Conservation (phyloP, 2,329 filamentous ascomycete genomes). For the Aschersonia sp. region DNA sequence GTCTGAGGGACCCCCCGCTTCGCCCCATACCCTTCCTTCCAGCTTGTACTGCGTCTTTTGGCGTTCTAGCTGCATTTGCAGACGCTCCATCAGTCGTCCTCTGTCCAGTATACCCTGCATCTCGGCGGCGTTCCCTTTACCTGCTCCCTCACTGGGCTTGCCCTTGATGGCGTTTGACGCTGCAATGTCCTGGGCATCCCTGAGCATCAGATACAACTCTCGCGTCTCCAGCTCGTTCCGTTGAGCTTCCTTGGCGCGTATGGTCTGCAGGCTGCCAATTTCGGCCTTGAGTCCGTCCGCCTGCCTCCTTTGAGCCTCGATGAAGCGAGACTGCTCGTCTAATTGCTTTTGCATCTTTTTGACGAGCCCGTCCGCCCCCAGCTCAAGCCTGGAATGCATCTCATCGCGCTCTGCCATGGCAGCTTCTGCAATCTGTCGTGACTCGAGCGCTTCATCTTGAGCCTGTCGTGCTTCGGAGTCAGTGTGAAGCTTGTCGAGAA, state of each 20-base stretch:
- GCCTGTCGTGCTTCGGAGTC: conserved; percentile 90
- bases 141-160: conserved; percentile 26
- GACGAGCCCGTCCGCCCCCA: conserved; percentile 87
- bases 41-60: conserved; percentile 98
- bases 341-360: conserved; percentile 85
- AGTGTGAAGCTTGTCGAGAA: conserved; percentile 91
- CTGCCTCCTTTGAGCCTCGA: conserved; percentile 76
- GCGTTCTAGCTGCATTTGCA: conserved; percentile 89
- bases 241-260: conserved; percentile 82
- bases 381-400: conserved; percentile 73
- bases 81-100: conserved; percentile 78
- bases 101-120: conserved; percentile 91
- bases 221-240: conserved; percentile 91
- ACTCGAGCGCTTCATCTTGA: conserved; percentile 80
- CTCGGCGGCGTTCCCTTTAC: conserved; percentile 55
- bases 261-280: conserved; percentile 69
- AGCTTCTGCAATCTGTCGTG: conserved; percentile 84
- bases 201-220: conserved; percentile 95
- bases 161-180: conserved; percentile 62
- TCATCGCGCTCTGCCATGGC: conserved; percentile 95
- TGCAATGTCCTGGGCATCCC: conserved; percentile 91
- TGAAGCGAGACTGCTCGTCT: conserved; percentile 83
- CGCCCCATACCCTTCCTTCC: conserved; percentile 82
- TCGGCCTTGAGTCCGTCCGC: conserved; percentile 82
- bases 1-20: conserved; percentile 74